Evolutionary conservation across 2,329 filamentous ascomycete species (phyloP).

Genomic region (Pestalotiopsis sp.): DNA sequence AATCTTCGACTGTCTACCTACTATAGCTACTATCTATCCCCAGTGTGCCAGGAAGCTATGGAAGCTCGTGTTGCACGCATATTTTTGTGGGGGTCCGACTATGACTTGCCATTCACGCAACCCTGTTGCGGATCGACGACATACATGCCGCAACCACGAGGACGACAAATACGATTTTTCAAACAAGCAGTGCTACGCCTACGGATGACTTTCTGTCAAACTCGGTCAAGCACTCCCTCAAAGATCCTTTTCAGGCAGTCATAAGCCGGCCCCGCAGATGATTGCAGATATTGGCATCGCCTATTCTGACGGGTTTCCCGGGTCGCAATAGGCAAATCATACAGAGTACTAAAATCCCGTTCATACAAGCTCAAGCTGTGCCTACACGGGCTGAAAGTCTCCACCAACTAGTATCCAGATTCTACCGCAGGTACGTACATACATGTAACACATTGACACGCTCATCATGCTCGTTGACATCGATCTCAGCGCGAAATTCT

Average conservation of each 20-base stretch:
- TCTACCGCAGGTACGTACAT: neutral
- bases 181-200: neutral
- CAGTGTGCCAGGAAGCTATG: neutral
- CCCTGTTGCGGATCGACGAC: neutral
- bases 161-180: neutral
- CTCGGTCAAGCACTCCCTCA: neutral
- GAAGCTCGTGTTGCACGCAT: conserved; percentile 6
- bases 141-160: neutral
- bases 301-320: neutral
- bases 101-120: neutral
- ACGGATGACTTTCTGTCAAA: neutral
- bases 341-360: neutral
- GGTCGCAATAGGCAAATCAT: neutral
- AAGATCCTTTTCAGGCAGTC: neutral
- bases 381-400: neutral
- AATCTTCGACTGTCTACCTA: neutral
- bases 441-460: neutral
- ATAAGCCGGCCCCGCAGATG: neutral
- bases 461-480: neutral
- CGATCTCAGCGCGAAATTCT: neutral
- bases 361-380: neutral
- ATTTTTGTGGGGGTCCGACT: conserved; percentile 3
- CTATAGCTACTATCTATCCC: neutral
- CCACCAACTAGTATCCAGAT: neutral
- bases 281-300: neutral